Conservation (phyloP, 1,139 yeast genomes). For the Ogataea hybrid region DNA sequence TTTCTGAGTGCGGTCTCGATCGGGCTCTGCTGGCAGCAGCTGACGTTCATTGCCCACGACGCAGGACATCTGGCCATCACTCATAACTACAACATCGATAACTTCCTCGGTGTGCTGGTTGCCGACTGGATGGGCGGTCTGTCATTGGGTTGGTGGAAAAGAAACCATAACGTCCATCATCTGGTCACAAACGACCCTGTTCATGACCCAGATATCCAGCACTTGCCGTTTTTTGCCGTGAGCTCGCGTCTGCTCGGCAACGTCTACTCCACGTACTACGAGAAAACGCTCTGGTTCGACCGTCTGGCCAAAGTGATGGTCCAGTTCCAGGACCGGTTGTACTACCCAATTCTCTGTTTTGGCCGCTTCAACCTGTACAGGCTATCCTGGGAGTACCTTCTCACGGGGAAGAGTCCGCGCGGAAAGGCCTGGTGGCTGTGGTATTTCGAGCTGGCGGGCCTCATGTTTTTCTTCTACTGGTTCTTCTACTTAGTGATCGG, state of each 20-base stretch:
- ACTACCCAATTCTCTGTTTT: constrained; percentile 76
- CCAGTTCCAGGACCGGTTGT: constrained; percentile 65
- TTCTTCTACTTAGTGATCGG: constrained; percentile 57
- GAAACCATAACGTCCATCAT: constrained; percentile 90
- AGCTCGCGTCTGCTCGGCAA: constrained; percentile 65
- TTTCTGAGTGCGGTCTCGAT: constrained; percentile 59
- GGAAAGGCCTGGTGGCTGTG: constrained; percentile 89
- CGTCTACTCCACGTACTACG: constrained; percentile 79
- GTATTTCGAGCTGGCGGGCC: constrained; percentile 71
- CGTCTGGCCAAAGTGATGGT: constrained; percentile 55
- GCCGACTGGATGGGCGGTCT: constrained; percentile 87
- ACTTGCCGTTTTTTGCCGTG: constrained; percentile 87
- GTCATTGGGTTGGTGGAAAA: constrained; percentile 93
- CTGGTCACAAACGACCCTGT: constrained; percentile 85
- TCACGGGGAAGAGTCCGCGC: constrained; percentile 74
- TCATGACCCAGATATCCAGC: constrained; percentile 94
- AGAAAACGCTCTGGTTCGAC: constrained; percentile 64
- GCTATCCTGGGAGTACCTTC: constrained; percentile 73
- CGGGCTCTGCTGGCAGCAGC: constrained; percentile 88
- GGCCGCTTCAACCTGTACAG: constrained; percentile 85
- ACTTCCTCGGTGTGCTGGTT: constrained; percentile 65
- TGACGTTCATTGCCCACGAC: constrained; percentile 85
- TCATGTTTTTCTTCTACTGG: constrained; percentile 71
- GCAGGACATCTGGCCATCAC: constrained; percentile 86
- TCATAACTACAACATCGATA: constrained; percentile 78